Evolutionary conservation across 208 protist species (phyloP), one percentile per base, ranked within the genome.

Genomic region (Trypanosoma rangeli): DNA sequence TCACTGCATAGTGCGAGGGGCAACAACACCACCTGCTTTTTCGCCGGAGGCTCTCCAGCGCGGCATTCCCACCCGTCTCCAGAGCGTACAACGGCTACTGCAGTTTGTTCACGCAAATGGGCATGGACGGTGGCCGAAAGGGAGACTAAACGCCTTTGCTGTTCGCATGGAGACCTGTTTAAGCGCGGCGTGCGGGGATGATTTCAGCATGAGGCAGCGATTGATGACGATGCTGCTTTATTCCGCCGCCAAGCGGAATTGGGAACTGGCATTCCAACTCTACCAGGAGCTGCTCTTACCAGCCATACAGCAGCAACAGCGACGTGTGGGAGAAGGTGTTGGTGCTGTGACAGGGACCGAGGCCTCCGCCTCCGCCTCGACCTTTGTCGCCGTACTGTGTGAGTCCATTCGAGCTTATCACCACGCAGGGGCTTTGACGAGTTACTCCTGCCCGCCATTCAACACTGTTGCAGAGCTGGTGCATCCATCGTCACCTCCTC

Each of bases 1-100:
- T 39, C 67, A 78, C 39, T 57, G 73, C 39, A 78, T 78, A 12
- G 52, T 78, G 37, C 73, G 67, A 26, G 73, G 73, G 12, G 73
- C 73, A 2, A 78, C 55, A 31, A 78, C 73, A 48, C 73, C 73
- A 3, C 66, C 73, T 1, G 50, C 59, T 5, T 70, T 78, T 42
- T 73, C 73, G 16, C 54, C 67, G 4, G 57, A 65, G 46, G 56
- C 67, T 5, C 18, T 78, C 26, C 73, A 39, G 8, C 73, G 73
- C 26, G 10, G 24, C 22, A 16, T 55, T 0, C 65, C 65, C 15
- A 50, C 58, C 5, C 48, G 33, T 24, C 35, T 58, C 3, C n/a
- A 31, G 48, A 54, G 54, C 10, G 56, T 76, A 8, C 54, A 50
- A 12, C 35, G 16, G 22, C 50, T 78, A 22, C 31, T 73, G 22